Evolutionary conservation across 345 rosid species (phyloP).

Genomic region (Populus alba): DNA sequence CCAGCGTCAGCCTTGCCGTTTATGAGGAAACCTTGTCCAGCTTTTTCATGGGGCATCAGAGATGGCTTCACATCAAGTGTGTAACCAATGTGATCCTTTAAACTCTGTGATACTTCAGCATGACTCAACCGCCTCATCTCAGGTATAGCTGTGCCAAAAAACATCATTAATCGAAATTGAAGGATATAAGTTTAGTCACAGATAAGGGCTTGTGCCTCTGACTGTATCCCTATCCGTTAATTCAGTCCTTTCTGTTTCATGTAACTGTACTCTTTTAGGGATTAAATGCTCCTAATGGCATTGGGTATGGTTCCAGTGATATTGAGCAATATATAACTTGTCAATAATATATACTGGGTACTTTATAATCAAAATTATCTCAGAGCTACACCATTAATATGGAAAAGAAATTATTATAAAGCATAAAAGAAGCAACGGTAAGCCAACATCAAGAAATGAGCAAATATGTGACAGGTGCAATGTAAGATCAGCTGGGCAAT

Average conservation of each 20-base stretch:
- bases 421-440: neutral
- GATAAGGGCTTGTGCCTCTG: neutral
- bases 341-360: neutral
- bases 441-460: neutral
- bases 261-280: no score
- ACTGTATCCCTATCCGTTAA: neutral
- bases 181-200: slow-evolving; percentile 2
- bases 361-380: neutral
- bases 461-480: neutral
- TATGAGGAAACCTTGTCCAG: slow-evolving; percentile 71
- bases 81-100: slow-evolving; percentile 70
- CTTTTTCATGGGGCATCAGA: slow-evolving; percentile 61
- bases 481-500: neutral
- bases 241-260: no score
- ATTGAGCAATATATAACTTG: neutral
- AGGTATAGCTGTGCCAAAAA: slow-evolving; percentile 70
- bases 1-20: slow-evolving; percentile 78
- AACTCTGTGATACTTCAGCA: slow-evolving; percentile 49
- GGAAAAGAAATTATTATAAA: neutral
- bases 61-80: slow-evolving; percentile 62
- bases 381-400: neutral
- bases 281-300: no score
- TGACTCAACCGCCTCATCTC: slow-evolving; percentile 59
- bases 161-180: slow-evolving; percentile 37
- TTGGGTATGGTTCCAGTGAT: no score